Evolutionary conservation across 257 asterid genomes (phyloP).

Genomic region (Misopates orontium): DNA sequence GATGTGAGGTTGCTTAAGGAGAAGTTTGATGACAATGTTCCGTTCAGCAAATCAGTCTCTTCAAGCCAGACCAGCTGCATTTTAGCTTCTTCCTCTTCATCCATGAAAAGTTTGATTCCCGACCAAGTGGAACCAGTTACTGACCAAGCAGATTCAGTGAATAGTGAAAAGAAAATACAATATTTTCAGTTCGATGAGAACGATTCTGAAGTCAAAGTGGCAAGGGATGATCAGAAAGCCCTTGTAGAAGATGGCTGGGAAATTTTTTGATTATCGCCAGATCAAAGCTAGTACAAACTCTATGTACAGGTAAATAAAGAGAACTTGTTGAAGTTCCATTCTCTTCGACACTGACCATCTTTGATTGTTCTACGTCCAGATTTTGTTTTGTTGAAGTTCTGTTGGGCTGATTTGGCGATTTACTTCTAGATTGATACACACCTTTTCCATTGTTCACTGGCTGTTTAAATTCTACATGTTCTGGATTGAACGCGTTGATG

Average conservation of each 20-base stretch:
- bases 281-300: constrained; percentile 10
- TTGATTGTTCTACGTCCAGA: too few relatives aligned
- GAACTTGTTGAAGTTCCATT: neutral
- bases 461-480: too few relatives aligned
- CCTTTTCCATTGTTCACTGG: too few relatives aligned
- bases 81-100: constrained; percentile 56
- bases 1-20: constrained; percentile 70
- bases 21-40: constrained; percentile 56
- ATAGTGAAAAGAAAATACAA: constrained; percentile 20
- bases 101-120: constrained; percentile 37
- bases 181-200: constrained; percentile 18
- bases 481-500: too few relatives aligned
- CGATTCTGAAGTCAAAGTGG: constrained; percentile 26
- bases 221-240: constrained; percentile 34
- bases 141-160: constrained; percentile 12
- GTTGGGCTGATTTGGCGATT: too few relatives aligned
- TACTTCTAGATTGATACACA: too few relatives aligned
- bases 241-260: constrained; percentile 72
- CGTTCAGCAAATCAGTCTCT: constrained; percentile 52
- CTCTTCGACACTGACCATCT: neutral
- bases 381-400: too few relatives aligned
- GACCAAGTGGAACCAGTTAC: constrained; percentile 34
- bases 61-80: constrained; percentile 60
- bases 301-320: neutral
- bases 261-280: constrained; percentile 37